Evolutionary conservation across 768 basidiomycete genomes (phyloP).

Genomic region (Trametes maxima): DNA sequence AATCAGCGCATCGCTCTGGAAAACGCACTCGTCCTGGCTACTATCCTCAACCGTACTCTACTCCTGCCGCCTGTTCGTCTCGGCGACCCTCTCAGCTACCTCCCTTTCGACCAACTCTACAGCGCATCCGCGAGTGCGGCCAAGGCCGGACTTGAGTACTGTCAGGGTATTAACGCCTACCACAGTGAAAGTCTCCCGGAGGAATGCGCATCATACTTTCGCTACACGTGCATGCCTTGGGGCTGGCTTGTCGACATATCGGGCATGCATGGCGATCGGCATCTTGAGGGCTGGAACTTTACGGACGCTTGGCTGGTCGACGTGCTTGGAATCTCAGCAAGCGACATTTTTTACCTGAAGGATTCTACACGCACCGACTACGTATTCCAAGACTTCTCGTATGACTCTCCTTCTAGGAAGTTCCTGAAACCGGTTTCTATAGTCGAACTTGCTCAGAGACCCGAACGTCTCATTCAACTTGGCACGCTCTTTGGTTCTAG

Average conservation of each 20-base stretch:
- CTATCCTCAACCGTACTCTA: constrained; percentile 72
- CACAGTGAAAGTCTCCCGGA: constrained; percentile 33
- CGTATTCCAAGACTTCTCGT: constrained; percentile 52
- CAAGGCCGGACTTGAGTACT: constrained; percentile 57
- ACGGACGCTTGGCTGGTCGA: constrained; percentile 49
- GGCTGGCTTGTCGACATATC: constrained; percentile 65
- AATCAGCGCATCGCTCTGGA: constrained; percentile 87
- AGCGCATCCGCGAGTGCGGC: constrained; percentile 36
- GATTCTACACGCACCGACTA: constrained; percentile 65
- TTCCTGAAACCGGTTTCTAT: constrained; percentile 49
- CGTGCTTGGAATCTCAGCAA: constrained; percentile 38
- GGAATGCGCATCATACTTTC: constrained; percentile 60
- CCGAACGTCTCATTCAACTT: constrained; percentile 61
- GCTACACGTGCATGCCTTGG: constrained; percentile 71
- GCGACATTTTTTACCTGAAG: constrained; percentile 50
- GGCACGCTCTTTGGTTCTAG: constrained; percentile 81
- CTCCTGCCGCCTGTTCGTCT: constrained; percentile 77
- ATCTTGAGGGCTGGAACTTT: constrained; percentile 52
- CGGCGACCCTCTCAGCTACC: constrained; percentile 52
- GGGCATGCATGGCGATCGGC: constrained; percentile 39
- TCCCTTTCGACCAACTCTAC: constrained; percentile 27
- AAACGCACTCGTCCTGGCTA: constrained; percentile 77
- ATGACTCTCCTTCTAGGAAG: constrained; percentile 34
- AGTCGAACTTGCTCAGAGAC: constrained; percentile 40
- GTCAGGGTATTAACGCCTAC: constrained; percentile 40